phyloP scores from a whole-genome alignment of 2,329 filamentous ascomycete genomes.

The Sclerotiophoma versabilis region DNA sequence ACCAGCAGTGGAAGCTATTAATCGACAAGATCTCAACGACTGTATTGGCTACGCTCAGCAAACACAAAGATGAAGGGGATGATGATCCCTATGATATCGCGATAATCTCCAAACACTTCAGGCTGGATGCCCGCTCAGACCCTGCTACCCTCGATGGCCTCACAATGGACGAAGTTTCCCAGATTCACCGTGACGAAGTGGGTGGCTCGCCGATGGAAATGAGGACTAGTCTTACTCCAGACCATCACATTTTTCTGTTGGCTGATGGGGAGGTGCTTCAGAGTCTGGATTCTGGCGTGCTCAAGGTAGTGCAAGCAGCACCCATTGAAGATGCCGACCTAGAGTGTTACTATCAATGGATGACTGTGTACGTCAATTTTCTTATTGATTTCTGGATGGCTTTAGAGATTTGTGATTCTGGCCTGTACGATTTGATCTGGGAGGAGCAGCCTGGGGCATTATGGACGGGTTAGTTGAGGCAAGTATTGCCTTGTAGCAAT shows the following conservation, averaged over 20 bases:
- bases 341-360: slow-evolving; percentile 1
- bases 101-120: not conserved
- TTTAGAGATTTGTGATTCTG: not conserved
- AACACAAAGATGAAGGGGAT: not conserved
- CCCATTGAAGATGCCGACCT: not conserved
- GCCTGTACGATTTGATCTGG: not conserved
- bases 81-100: not conserved
- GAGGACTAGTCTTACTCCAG: not conserved
- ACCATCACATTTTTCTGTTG: not conserved
- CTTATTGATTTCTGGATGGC: not conserved
- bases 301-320: slow-evolving; percentile 2
- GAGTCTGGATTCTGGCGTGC: not conserved
- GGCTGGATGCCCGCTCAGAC: not conserved
- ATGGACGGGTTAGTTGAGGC: not conserved
- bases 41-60: not conserved
- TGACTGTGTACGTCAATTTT: not conserved
- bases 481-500: not conserved
- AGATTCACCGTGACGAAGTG: not conserved
- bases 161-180: not conserved
- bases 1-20: not conserved
- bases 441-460: not conserved
- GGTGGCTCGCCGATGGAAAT: not conserved
- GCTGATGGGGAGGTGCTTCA: not conserved
- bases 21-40: not conserved
- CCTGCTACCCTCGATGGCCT: not conserved